These are phyloP conservation scores for Chlorella sp. DNA, from an alignment of 139 green algal species.

Conservation along the genomic window DNA sequence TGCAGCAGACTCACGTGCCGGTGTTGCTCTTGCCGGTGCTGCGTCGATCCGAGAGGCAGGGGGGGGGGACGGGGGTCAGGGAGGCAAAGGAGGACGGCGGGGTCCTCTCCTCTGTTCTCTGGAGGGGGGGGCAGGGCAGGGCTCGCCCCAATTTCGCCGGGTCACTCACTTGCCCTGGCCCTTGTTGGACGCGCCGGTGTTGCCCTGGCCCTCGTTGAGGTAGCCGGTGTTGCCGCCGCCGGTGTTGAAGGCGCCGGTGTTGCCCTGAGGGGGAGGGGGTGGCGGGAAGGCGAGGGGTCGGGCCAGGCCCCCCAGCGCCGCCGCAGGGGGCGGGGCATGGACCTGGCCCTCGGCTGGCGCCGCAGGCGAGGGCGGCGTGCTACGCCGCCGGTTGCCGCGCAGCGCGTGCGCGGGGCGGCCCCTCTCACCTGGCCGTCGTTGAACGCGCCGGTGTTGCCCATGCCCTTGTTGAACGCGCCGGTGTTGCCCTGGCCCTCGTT, in stretches of 20 bases:
- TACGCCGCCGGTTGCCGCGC: too few relatives aligned
- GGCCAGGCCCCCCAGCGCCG: too few relatives aligned
- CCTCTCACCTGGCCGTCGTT: not conserved
- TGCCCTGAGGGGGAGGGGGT: too few relatives aligned
- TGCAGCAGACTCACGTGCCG: too few relatives aligned
- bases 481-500: slow-evolving; percentile 6
- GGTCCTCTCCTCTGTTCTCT: not conserved
- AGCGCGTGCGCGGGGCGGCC: too few relatives aligned
- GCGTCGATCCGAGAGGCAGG: too few relatives aligned
- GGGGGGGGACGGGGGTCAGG: too few relatives aligned
- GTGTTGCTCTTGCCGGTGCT: slow-evolving; percentile 1
- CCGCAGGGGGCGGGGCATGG: too few relatives aligned
- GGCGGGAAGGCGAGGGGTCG: too few relatives aligned
- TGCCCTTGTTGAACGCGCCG: not conserved
- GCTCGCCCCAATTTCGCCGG: not conserved
- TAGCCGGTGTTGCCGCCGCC: not conserved
- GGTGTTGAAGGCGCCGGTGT: not conserved
- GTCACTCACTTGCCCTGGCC: not conserved
- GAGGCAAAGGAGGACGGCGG: too few relatives aligned
- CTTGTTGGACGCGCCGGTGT: not conserved
- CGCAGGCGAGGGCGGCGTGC: too few relatives aligned
- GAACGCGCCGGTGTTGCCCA: not conserved
- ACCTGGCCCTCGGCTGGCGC: too few relatives aligned
- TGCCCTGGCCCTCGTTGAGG: slow-evolving; percentile 7
- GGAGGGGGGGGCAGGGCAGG: not conserved